A percentile compares a stretch with the other conserved stretches of the same genome.
Conservation (phyloP, 129 eudicot species). For the Glebionis coronaria region DNA sequence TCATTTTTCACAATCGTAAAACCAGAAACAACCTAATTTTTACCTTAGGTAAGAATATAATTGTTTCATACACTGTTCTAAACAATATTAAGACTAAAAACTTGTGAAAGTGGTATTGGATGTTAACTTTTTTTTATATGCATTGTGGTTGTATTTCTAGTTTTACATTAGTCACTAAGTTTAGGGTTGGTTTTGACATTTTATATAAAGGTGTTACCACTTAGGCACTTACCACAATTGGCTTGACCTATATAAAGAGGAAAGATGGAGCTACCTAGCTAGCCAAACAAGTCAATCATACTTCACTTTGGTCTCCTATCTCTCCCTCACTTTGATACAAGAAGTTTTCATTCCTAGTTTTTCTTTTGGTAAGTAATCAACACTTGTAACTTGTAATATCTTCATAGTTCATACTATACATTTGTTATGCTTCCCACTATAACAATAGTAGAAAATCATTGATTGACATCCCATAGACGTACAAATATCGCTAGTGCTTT, state of each 20-base stretch:
- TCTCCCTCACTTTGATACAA: constrained; percentile 26
- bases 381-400: neutral
- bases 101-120: no score
- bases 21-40: no score
- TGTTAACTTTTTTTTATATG: no score
- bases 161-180: neutral
- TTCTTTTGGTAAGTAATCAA: constrained; percentile 21
- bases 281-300: constrained; percentile 30
- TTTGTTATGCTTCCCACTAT: neutral
- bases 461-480: no score
- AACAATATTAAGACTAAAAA: no score
- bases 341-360: constrained; percentile 14
- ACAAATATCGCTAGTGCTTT: no score
- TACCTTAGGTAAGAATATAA: no score
- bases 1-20: no score
- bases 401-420: constrained; percentile 9
- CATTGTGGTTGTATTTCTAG: neutral
- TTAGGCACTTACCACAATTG: constrained; percentile 13
- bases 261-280: constrained; percentile 26
- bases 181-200: constrained; percentile 32
- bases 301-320: constrained; percentile 25
- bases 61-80: no score
- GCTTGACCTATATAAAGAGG: constrained; percentile 32
- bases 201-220: neutral
- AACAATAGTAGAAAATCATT: no score